These are phyloP conservation scores for Deinandra increscens DNA, from an alignment of 129 eudicot genomes.

Conservation along the genomic window DNA sequence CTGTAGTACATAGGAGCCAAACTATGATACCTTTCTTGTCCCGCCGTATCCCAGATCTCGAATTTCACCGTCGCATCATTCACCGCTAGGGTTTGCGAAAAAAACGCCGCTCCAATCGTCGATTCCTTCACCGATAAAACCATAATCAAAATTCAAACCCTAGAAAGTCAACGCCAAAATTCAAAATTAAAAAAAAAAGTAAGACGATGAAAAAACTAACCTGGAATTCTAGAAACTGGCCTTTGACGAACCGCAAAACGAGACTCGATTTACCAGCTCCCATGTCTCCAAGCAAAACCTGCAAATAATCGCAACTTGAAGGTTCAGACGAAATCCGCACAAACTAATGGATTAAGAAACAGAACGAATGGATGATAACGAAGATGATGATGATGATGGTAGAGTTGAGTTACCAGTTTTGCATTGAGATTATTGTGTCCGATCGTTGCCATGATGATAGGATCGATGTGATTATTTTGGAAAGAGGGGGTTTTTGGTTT, in stretches of 20 bases:
- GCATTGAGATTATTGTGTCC: conserved; percentile 90
- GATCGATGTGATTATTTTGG: conserved; percentile 24
- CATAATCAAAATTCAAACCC: conserved; percentile 18
- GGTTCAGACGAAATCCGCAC: background rate
- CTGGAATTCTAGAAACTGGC: conserved; percentile 97
- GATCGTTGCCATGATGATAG: conserved; percentile 58
- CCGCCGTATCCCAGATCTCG: conserved; percentile 99
- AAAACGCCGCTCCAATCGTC: conserved; percentile 99
- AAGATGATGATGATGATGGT: too few species aligned
- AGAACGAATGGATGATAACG: background rate
- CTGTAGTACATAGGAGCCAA: conserved; percentile 99
- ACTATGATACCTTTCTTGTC: conserved; percentile 97
- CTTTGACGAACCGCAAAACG: conserved; percentile 94
- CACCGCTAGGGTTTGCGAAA: conserved; percentile 88
- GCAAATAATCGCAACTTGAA: conserved; percentile 1
- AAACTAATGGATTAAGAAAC: background rate
- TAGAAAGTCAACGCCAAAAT: conserved; percentile 24
- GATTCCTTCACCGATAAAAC: conserved; percentile 64
- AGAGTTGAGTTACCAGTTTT: conserved; percentile 56
- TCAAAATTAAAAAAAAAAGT: background rate
- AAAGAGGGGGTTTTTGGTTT: conserved; percentile 19
- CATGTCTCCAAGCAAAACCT: conserved; percentile 98
- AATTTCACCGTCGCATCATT: conserved; percentile 84
- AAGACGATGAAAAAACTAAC: conserved; percentile 31
- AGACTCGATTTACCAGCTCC: conserved; percentile 99